Evolutionary conservation across 345 rosid genomes (phyloP).

Genomic region (Gossypium longicalyx): DNA sequence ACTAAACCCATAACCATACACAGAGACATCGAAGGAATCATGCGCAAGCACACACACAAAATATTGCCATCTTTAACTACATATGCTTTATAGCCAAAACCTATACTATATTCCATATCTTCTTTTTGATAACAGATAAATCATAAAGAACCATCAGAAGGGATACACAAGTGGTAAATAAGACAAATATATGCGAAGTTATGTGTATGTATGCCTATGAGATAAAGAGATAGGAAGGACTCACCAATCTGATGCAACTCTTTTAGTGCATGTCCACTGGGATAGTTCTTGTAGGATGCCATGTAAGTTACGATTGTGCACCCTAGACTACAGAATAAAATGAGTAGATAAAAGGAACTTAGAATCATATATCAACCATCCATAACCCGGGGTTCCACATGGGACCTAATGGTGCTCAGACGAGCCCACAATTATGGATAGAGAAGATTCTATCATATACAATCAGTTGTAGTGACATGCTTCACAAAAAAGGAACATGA

Average conservation of each 20-base stretch:
- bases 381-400: background rate
- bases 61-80: background rate
- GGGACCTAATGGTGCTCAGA: background rate
- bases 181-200: background rate
- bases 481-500: constrained; percentile 1
- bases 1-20: background rate
- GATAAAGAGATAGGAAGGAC: constrained; percentile 30
- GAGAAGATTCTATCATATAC: background rate
- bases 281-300: constrained; percentile 91
- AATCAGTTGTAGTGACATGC: background rate
- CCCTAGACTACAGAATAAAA: constrained; percentile 67
- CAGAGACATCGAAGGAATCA: background rate
- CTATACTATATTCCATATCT: background rate
- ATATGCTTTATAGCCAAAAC: background rate
- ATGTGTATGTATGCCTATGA: background rate
- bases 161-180: background rate
- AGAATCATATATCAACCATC: constrained; percentile 1
- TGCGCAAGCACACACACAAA: background rate
- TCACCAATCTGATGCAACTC: constrained; percentile 72
- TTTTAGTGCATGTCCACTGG: constrained; percentile 81
- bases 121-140: background rate
- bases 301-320: constrained; percentile 62
- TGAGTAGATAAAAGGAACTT: constrained; percentile 17
- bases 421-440: background rate
- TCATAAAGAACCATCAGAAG: background rate